phyloP scores from a whole-genome alignment of 148 eudicot genomes.

The Tetragonia tetragonoides region DNA sequence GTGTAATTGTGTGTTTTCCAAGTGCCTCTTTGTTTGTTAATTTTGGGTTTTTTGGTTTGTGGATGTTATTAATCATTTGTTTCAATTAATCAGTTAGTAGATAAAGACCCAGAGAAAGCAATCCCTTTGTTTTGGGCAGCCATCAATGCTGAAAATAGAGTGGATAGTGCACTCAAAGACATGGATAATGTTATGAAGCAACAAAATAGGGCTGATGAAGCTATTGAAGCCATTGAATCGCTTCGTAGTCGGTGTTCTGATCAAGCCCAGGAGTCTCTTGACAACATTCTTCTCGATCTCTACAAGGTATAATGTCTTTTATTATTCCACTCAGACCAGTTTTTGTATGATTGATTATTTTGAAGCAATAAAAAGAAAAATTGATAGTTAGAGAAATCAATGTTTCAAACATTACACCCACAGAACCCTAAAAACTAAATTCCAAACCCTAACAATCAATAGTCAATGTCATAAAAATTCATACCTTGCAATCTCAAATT shows the following conservation, averaged over 20 bases:
- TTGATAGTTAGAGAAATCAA: too few species aligned
- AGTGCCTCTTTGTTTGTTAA: too few species aligned
- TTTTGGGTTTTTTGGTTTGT: too few species aligned
- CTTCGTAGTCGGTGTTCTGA: slow-evolving; percentile 78
- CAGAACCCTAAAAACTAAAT: too few species aligned
- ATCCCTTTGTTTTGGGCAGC: slow-evolving; percentile 98
- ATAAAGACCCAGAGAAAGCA: slow-evolving; percentile 96
- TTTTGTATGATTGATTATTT: too few species aligned
- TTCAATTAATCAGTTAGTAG: slow-evolving; percentile 61
- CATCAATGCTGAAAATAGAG: slow-evolving; percentile 93
- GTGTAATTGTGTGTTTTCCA: too few species aligned
- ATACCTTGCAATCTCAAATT: too few species aligned
- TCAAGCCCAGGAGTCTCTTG: slow-evolving; percentile 97
- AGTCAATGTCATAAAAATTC: too few species aligned
- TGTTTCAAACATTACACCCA: too few species aligned
- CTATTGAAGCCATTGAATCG: slow-evolving; percentile 90
- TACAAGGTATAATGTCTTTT: slow-evolving; percentile 75
- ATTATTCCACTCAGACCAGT: too few species aligned
- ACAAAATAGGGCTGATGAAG: slow-evolving; percentile 89
- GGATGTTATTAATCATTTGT: background rate
- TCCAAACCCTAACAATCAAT: too few species aligned
- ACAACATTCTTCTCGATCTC: slow-evolving; percentile 88
- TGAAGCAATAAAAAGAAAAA: too few species aligned
- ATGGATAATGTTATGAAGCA: slow-evolving; percentile 99
- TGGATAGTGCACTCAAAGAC: slow-evolving; percentile 93